Percentiles rank a stretch among this genome's conserved stretches.
These are phyloP conservation scores for Orbilia brochopaga DNA, from an alignment of 2,329 filamentous ascomycete species.

Conservation along the genomic window DNA sequence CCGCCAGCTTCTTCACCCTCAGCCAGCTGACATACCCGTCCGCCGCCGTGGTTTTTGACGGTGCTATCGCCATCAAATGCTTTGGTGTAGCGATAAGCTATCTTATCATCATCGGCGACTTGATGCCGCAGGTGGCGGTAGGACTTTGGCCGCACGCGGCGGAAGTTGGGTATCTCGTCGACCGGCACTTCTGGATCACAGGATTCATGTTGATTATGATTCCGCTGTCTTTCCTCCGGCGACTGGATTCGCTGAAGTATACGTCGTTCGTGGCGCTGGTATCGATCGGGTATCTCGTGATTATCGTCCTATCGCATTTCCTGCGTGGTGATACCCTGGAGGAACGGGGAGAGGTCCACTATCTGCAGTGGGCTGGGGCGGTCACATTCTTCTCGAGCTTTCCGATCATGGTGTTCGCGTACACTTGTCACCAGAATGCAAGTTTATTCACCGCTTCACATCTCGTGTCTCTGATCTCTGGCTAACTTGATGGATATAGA, in stretches of 20 bases:
- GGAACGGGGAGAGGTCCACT: constrained; percentile 74
- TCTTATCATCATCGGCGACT: constrained; percentile 95
- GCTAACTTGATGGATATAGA: constrained; percentile 64
- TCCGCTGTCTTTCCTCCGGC: constrained; percentile 86
- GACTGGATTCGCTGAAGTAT: constrained; percentile 94
- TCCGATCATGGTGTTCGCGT: constrained; percentile 97
- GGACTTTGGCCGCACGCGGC: constrained; percentile 74
- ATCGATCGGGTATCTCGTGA: constrained; percentile 90
- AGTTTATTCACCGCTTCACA: constrained; percentile 55
- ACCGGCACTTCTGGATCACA: constrained; percentile 96
- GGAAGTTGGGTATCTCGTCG: constrained; percentile 75
- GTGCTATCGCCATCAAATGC: constrained; percentile 95
- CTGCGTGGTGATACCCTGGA: constrained; percentile 75
- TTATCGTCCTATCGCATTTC: constrained; percentile 93
- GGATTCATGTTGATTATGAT: constrained; percentile 98
- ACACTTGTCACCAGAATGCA: constrained; percentile 98
- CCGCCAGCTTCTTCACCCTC: constrained; percentile 91
- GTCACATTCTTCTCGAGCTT: constrained; percentile 81
- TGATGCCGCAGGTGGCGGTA: constrained; percentile 92
- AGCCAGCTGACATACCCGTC: constrained; percentile 97
- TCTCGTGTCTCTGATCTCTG: not conserved
- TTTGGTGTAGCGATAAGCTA: constrained; percentile 70
- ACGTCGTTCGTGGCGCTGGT: constrained; percentile 89
- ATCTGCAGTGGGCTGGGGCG: constrained; percentile 79
- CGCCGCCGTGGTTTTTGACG: constrained; percentile 91